These are phyloP conservation scores for Suillus brevipes DNA, from an alignment of 768 basidiomycete species.

Conservation along the genomic window DNA sequence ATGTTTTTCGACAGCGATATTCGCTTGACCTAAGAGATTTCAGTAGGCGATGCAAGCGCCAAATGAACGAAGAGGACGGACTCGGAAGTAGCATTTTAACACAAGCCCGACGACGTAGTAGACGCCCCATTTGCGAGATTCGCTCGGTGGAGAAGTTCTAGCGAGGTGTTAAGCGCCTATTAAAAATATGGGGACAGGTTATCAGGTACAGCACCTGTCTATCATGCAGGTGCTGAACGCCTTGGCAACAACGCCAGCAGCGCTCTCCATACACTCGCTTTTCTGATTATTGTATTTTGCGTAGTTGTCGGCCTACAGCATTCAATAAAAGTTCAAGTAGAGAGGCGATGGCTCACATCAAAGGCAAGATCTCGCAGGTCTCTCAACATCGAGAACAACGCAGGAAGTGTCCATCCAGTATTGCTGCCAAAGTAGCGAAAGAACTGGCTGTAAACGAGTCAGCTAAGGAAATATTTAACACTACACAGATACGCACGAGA, in stretches of 20 bases:
- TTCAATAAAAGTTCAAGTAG: background rate
- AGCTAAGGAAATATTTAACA: background rate
- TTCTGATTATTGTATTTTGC: slow-evolving; percentile 56
- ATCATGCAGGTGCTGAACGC: slow-evolving; percentile 89
- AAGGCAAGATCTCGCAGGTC: slow-evolving; percentile 85
- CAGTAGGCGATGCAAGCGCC: slow-evolving; percentile 7
- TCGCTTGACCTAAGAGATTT: slow-evolving; percentile 66
- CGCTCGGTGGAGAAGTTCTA: slow-evolving; percentile 66
- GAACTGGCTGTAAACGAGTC: slow-evolving; percentile 53
- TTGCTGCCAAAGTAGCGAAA: slow-evolving; percentile 78
- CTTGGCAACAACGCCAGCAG: slow-evolving; percentile 82
- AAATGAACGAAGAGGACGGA: slow-evolving; percentile 36
- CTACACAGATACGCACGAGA: slow-evolving; percentile 57
- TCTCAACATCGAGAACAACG: slow-evolving; percentile 75
- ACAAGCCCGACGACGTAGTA: slow-evolving; percentile 91
- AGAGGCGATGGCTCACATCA: slow-evolving; percentile 52
- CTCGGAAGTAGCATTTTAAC: slow-evolving; percentile 93
- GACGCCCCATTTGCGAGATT: slow-evolving; percentile 86
- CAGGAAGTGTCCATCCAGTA: slow-evolving; percentile 84
- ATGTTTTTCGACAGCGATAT: slow-evolving; percentile 93
- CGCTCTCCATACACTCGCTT: slow-evolving; percentile 79
- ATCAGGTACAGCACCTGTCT: slow-evolving; percentile 54
- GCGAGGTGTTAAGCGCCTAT: slow-evolving; percentile 4
- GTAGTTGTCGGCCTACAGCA: slow-evolving; percentile 57
- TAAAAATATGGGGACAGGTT: background rate